Evolutionary conservation across 2,329 filamentous ascomycete species (phyloP).

Genomic region (Iodosphaeria phyllophila): DNA sequence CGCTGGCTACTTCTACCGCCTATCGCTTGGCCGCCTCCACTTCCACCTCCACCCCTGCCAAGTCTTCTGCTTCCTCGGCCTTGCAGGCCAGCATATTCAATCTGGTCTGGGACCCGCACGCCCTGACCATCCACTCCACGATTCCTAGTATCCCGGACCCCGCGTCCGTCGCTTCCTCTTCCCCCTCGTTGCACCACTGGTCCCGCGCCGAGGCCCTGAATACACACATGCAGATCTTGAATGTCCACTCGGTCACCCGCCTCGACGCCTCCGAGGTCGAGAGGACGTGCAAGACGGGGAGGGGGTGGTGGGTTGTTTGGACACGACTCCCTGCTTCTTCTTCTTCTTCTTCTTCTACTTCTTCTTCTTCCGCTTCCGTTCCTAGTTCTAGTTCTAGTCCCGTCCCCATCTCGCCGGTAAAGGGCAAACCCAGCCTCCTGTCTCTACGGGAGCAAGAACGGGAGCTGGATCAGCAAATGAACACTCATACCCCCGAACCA

Average conservation of each 20-base stretch:
- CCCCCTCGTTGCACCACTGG: constrained; percentile 21
- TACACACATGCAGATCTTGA: constrained; percentile 45
- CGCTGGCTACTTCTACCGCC: constrained; percentile 34
- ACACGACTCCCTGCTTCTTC: constrained; percentile 17
- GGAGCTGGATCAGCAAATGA: neutral
- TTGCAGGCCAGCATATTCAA: constrained; percentile 46
- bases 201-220: constrained; percentile 43
- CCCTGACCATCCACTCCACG: constrained; percentile 39
- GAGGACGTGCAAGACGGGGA: constrained; percentile 44
- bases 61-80: too few species aligned
- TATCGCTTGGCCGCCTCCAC: constrained; percentile 26
- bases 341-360: constrained; percentile 1
- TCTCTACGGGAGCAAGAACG: too few species aligned
- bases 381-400: neutral
- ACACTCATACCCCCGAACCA: constrained; percentile 2
- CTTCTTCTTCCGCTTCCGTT: neutral
- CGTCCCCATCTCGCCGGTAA: too few species aligned
- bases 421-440: too few species aligned
- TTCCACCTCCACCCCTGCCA: too few species aligned
- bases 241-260: constrained; percentile 30
- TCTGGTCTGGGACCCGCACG: constrained; percentile 39
- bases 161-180: constrained; percentile 5
- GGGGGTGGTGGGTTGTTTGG: constrained; percentile 56
- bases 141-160: constrained; percentile 46
- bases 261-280: constrained; percentile 28